Evolutionary conservation across 2,329 filamentous ascomycete species (phyloP).

Genomic region (Coniochaeta sp.): DNA sequence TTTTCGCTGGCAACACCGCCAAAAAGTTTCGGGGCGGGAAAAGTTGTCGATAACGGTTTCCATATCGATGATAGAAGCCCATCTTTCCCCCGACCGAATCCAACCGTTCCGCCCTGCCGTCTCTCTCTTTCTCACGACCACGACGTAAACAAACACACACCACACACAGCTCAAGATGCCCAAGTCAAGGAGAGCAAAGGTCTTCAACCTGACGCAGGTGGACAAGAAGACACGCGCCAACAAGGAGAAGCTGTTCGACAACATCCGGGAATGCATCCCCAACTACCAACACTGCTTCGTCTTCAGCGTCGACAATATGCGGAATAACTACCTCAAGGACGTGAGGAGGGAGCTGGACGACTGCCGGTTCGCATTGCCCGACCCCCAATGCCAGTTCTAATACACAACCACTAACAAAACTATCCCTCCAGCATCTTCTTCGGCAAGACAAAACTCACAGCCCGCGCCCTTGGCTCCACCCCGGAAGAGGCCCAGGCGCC

Average conservation of each 20-base stretch:
- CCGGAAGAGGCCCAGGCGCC: slow-evolving; percentile 74
- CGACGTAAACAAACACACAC: too few species aligned
- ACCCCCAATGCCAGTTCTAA: too few species aligned
- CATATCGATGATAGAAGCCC: background rate
- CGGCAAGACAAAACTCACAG: slow-evolving; percentile 99
- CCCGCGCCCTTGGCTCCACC: slow-evolving; percentile 78
- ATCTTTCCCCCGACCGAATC: too few species aligned
- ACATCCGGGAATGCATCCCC: slow-evolving; percentile 78
- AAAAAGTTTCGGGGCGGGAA: background rate
- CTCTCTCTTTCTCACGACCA: too few species aligned
- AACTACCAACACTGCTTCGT: slow-evolving; percentile 89
- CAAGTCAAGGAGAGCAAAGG: slow-evolving; percentile 87
- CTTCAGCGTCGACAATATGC: slow-evolving; percentile 94
- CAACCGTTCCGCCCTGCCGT: too few species aligned
- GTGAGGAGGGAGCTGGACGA: slow-evolving; percentile 80
- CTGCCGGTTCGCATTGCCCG: slow-evolving; percentile 58
- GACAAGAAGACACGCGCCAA: slow-evolving; percentile 90
- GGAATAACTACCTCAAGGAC: slow-evolving; percentile 91
- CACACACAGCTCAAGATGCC: too few species aligned
- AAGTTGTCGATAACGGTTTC: background rate
- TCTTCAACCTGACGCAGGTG: slow-evolving; percentile 86
- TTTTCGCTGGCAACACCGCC: slow-evolving; percentile 2
- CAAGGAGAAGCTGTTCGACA: slow-evolving; percentile 80
- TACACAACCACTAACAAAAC: too few species aligned
- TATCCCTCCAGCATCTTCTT: slow-evolving; percentile 89